Evolutionary conservation across 352 stramenopile species (phyloP).

Genomic region (Phytophthora pistaciae): DNA sequence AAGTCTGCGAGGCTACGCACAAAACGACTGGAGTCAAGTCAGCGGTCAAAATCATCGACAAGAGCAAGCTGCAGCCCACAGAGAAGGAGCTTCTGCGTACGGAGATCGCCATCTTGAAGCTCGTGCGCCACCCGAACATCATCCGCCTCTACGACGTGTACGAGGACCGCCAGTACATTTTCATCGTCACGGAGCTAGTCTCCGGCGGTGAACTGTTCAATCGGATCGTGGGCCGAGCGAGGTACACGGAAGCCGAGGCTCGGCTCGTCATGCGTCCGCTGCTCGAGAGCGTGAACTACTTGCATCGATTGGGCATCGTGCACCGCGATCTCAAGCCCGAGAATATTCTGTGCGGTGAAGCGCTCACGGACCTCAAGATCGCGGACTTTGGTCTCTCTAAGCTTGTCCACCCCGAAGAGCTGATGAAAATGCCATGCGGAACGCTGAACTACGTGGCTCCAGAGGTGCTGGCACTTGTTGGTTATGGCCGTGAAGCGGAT

Average conservation of each 20-base stretch:
- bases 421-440: constrained; percentile 95
- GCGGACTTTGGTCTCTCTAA: constrained; percentile 95
- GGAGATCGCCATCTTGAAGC: constrained; percentile 95
- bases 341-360: constrained; percentile 91
- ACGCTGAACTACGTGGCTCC: constrained; percentile 96
- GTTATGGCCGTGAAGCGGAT: constrained; percentile 92
- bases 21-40: constrained; percentile 70
- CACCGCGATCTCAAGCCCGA: constrained; percentile 92
- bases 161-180: constrained; percentile 94
- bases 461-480: constrained; percentile 90
- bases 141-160: constrained; percentile 92
- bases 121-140: constrained; percentile 92
- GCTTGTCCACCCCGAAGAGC: constrained; percentile 91
- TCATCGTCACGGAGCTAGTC: constrained; percentile 98
- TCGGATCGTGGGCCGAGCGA: constrained; percentile 91
- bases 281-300: constrained; percentile 91
- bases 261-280: constrained; percentile 89
- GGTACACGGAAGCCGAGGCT: constrained; percentile 92
- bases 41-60: constrained; percentile 96
- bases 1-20: constrained; percentile 85
- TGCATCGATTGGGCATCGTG: constrained; percentile 93
- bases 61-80: constrained; percentile 85
- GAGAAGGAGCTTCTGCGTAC: constrained; percentile 93
- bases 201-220: constrained; percentile 98
- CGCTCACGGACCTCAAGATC: constrained; percentile 90